A percentile compares a stretch with the other conserved stretches of the same genome.
Conservation (phyloP, 75 land plant genomes). For the Selaginella tamariscina region DNA sequence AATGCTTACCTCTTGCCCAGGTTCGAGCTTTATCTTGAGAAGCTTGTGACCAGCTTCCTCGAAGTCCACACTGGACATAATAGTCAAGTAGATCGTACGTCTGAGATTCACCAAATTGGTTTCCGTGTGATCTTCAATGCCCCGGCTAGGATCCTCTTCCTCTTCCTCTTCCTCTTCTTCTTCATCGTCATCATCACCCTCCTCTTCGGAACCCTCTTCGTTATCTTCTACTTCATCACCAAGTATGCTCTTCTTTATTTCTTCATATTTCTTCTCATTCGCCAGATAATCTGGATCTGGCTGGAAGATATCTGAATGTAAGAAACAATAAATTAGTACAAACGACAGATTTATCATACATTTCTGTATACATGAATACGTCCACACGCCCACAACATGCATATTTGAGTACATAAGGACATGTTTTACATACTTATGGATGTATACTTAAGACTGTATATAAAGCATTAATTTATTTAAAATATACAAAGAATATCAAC, state of each 20-base stretch:
- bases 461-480: not conserved
- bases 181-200: slow-evolving; percentile 45
- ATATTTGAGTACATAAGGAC: no score
- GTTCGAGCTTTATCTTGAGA: slow-evolving; percentile 75
- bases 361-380: no score
- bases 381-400: no score
- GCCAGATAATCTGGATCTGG: slow-evolving; percentile 59
- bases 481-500: not conserved
- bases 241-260: slow-evolving; percentile 51
- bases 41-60: slow-evolving; percentile 97
- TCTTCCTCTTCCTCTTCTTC: slow-evolving; percentile 61
- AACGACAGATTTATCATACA: no score
- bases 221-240: slow-evolving; percentile 59
- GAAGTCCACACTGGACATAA: slow-evolving; percentile 95
- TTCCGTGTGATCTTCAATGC: slow-evolving; percentile 81
- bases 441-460: no score
- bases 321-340: not conserved
- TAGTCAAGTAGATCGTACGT: slow-evolving; percentile 88
- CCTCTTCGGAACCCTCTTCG: slow-evolving; percentile 34
- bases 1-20: slow-evolving; percentile 78
- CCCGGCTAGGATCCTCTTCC: slow-evolving; percentile 47
- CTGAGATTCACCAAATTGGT: slow-evolving; percentile 78
- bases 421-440: no score
- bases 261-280: slow-evolving; percentile 66
- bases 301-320: slow-evolving; percentile 59